A percentile compares a stretch with the other conserved stretches of the same genome.
These are phyloP conservation scores for Inga laurina DNA, from an alignment of 306 rosid genomes.

Conservation along the genomic window DNA sequence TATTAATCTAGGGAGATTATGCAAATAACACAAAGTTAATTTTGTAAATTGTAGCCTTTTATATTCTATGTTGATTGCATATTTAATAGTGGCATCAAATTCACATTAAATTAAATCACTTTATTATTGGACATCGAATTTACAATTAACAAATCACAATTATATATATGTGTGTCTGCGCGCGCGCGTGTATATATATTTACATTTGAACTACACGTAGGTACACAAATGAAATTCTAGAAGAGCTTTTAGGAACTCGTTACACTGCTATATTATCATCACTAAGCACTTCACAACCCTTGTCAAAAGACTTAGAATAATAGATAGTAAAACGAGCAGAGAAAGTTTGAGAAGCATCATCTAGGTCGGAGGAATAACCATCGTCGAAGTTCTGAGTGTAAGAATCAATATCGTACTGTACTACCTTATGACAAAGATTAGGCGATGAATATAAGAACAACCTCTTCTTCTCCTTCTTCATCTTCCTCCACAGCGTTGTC, in stretches of 20 bases:
- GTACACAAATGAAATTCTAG: no score
- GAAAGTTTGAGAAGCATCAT: conserved; percentile 55
- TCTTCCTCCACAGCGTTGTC: conserved; percentile 55
- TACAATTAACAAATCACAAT: no score
- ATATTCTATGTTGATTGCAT: no score
- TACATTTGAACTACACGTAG: neutral
- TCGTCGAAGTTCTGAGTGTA: conserved; percentile 70
- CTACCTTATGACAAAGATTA: no score
- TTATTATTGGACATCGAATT: no score
- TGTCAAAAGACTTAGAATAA: neutral
- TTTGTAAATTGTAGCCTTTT: no score
- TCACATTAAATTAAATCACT: no score
- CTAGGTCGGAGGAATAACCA: conserved; percentile 61
- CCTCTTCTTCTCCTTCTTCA: conserved; percentile 53
- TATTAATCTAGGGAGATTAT: no score
- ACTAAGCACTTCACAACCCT: neutral
- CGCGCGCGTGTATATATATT: no score
- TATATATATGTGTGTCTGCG: neutral
- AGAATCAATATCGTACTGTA: conserved; percentile 51
- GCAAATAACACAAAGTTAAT: no score
- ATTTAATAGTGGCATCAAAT: no score
- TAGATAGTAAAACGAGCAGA: conserved; percentile 70
- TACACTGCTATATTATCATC: neutral
- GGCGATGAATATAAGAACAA: neutral
- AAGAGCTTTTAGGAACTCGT: neutral